Conservation (phyloP, 2,329 filamentous ascomycete species). For the Aureobasidium sp. region DNA sequence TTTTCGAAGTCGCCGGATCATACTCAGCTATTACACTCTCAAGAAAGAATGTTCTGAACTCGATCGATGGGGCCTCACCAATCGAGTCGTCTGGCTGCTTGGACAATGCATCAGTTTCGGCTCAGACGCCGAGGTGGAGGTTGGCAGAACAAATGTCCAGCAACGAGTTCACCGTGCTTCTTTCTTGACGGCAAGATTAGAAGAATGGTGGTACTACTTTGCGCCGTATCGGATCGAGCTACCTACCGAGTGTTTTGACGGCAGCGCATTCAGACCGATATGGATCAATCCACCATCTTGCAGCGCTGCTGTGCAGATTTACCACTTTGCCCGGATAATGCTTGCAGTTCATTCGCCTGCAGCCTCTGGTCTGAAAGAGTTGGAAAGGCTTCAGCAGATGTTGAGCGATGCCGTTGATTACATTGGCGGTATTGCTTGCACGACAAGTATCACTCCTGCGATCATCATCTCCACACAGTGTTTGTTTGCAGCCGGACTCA, state of each 20-base stretch:
- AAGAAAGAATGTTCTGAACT: slow-evolving; percentile 44
- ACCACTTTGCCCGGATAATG: slow-evolving; percentile 48
- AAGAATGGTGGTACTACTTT: slow-evolving; percentile 44
- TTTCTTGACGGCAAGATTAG: slow-evolving; percentile 40
- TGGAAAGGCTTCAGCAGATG: slow-evolving; percentile 38
- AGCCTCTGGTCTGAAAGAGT: slow-evolving; percentile 44
- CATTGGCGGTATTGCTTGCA: slow-evolving; percentile 43
- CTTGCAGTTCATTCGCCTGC: slow-evolving; percentile 48
- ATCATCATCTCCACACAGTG: slow-evolving; percentile 28
- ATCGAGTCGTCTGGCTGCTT: slow-evolving; percentile 48
- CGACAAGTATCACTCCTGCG: not conserved
- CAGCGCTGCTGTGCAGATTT: slow-evolving; percentile 44
- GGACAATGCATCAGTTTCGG: slow-evolving; percentile 54
- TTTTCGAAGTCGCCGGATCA: slow-evolving; percentile 50
- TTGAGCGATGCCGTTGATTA: slow-evolving; percentile 42
- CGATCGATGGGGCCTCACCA: slow-evolving; percentile 48
- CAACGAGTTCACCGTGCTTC: slow-evolving; percentile 33
- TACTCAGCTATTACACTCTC: slow-evolving; percentile 54
- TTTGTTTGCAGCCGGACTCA: slow-evolving; percentile 34
- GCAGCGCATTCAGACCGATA: slow-evolving; percentile 38
- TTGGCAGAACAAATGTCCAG: slow-evolving; percentile 36
- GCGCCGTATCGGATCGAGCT: slow-evolving; percentile 40
- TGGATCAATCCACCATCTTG: slow-evolving; percentile 45
- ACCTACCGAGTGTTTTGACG: slow-evolving; percentile 25
- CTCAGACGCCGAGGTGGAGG: slow-evolving; percentile 44